Evolutionary conservation across 2,329 filamentous ascomycete species (phyloP).

Genomic region (Clarireedia paspali): DNA sequence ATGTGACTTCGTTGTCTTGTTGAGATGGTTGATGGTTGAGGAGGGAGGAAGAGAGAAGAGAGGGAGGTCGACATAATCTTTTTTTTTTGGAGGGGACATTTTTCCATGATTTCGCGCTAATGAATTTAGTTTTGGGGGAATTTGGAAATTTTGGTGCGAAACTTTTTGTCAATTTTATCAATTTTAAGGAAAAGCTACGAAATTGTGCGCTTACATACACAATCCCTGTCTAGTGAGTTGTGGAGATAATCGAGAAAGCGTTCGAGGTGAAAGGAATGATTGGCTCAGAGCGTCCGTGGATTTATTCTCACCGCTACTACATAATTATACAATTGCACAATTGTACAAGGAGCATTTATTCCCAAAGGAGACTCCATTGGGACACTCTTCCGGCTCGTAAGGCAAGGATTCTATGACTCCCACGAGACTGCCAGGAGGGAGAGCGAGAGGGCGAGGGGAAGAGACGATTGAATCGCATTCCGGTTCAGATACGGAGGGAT

Average conservation of each 20-base stretch:
- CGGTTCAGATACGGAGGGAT: too few species aligned
- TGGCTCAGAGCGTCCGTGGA: not conserved
- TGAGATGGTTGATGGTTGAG: slow-evolving; percentile 20
- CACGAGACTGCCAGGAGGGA: too few species aligned
- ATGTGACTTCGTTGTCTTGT: slow-evolving; percentile 61
- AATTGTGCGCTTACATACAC: not conserved
- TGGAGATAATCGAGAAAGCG: not conserved
- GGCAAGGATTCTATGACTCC: too few species aligned
- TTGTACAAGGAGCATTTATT: too few species aligned
- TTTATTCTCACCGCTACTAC: not conserved
- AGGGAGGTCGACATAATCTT: slow-evolving; percentile 10
- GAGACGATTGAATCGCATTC: too few species aligned
- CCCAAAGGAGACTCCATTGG: too few species aligned
- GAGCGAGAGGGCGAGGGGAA: too few species aligned
- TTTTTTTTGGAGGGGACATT: slow-evolving; percentile 14
- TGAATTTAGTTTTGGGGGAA: not conserved
- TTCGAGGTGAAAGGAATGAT: not conserved
- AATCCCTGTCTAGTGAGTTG: not conserved
- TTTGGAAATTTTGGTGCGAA: not conserved
- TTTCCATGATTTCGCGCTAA: slow-evolving; percentile 2
- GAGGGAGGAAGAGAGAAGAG: slow-evolving; percentile 17
- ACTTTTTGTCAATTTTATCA: not conserved
- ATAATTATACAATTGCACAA: not conserved
- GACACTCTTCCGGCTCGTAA: too few species aligned
- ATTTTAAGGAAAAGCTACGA: not conserved